Conservation (phyloP, 2,329 filamentous ascomycete genomes). For the Apiospora pterosperma region DNA sequence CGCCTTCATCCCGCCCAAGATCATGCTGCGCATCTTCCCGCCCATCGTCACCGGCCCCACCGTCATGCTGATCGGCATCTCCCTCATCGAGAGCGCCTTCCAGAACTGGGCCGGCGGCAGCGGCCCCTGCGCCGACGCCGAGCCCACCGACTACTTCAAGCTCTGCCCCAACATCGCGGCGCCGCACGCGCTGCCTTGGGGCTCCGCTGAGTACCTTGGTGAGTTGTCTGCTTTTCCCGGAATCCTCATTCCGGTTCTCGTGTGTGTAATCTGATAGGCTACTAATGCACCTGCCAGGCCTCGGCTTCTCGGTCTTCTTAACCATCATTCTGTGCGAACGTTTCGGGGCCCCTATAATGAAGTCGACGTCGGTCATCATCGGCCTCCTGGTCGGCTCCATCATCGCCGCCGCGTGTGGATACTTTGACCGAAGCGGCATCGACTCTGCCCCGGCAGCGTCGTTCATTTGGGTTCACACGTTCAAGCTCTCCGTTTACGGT, state of each 20-base stretch:
- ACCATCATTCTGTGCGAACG: slow-evolving; percentile 79
- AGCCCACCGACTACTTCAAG: slow-evolving; percentile 51
- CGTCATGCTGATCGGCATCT: slow-evolving; percentile 69
- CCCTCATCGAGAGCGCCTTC: slow-evolving; percentile 69
- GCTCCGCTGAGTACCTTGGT: slow-evolving; percentile 72
- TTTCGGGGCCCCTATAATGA: slow-evolving; percentile 82
- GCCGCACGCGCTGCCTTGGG: slow-evolving; percentile 73
- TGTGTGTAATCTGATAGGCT: neutral
- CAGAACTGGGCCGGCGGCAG: slow-evolving; percentile 75
- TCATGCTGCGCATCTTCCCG: slow-evolving; percentile 72
- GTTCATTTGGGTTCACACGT: slow-evolving; percentile 79
- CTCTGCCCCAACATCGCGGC: slow-evolving; percentile 65
- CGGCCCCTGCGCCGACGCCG: slow-evolving; percentile 53
- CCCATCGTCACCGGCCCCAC: slow-evolving; percentile 75
- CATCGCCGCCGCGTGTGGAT: slow-evolving; percentile 73
- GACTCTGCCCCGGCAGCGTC: slow-evolving; percentile 66
- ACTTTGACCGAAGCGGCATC: slow-evolving; percentile 73
- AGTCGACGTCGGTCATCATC: slow-evolving; percentile 71
- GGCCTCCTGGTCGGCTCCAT: slow-evolving; percentile 75
- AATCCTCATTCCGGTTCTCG: neutral
- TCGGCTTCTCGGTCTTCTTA: slow-evolving; percentile 77
- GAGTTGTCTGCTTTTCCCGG: slow-evolving; percentile 2
- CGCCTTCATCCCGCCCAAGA: slow-evolving; percentile 67
- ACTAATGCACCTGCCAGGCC: slow-evolving; percentile 25
- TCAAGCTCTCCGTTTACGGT: slow-evolving; percentile 67